Evolutionary conservation across 805 yeast species (phyloP), one percentile per base, ranked within the genome.

Genomic region (Danielia reshetovae): DNA sequence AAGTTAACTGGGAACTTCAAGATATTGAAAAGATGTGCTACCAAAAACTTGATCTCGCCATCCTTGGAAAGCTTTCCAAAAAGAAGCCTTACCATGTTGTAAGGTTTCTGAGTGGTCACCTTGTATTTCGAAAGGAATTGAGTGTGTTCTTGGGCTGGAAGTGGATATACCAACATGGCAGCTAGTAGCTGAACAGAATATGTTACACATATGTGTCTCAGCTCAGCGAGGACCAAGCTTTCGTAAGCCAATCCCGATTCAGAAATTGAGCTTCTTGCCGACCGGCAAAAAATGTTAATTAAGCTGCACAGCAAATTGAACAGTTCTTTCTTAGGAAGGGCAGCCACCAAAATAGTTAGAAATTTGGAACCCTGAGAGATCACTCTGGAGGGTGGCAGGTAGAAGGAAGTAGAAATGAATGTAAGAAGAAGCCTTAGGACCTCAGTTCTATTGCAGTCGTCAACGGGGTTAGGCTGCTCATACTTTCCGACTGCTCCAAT

Each of bases 361-460:
- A 75, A 85, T 31, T 75, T 68, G 22, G 86, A 77, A 0, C 90
- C 95, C 4, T 49, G 45, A 0, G 64, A 42, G 0, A 75, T 71
- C 4, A 77, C 51, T 10, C 53, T 49, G 5, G 67, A 47, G 1
- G 75, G 67, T 2, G 60, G 36, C 4, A 51, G 54, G 52, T 85
- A 88, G 30, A 88, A 52, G 11, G 79, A 69, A 30, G 71, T 72
- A 2, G 95, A 81, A 15, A 75, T 65, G 5, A 89, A 57, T 0
- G 80, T 65, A 6, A 84, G 48, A 8, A 90, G 36, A 6, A 87
- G 60, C 30, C 81, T 64, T 24, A 90, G 46, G 2, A 85, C 61
- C 49, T 85, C 94, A 4, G 79, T 59, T 47, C 95, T 72, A 51
- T 84, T 78, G 17, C 77, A 54, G 45, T 84, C 89, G 26, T 76